Base-by-base conservation (phyloP, 2,329 filamentous ascomycete species). In the Trichoderma endophyticum region DNA sequence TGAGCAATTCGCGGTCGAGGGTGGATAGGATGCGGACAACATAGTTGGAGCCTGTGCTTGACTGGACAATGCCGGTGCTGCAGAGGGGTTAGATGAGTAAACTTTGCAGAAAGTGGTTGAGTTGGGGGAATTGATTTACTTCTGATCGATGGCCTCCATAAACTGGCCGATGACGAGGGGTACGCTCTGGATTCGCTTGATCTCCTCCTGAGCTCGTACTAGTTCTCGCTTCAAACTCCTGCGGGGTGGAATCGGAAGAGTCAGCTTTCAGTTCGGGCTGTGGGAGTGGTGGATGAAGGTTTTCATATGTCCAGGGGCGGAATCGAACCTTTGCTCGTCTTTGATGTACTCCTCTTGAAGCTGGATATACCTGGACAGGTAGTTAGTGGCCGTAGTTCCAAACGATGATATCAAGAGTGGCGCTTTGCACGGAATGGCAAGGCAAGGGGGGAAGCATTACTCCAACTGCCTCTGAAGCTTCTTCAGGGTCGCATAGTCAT, bases 321-420 rank as follows among this genome's bases (percentile, higher is more conserved):
- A 4, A 26, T 73, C 81, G 70, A 83, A 93, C 92, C 93, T 91
- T 86, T 99, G 96, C 87, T 99, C 96, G 90, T 99, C 96, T 86
- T 99, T 99, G 90, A 99, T 99, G 84, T 99, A 99, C 82, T 99
- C 96, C 84, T 99, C 96, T 85, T 99, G 96, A 78, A 99, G 88
- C 84, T 98, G 94, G 81, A 98, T 97, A 83, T 97, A 93, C 82
- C 92, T 94, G 15, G 18, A 32, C 4, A 32, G 77, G 75, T 71
- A 39, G 71, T 74, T 74, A 83, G 80, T 56, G 66, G 71, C 73
- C 75, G 57, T 76, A n/a, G 60, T 32, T 65, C 21, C 30, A 65
- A 51, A 14, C 28, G 48, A 26, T 51, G 65, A 26, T 28, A 26
- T 32, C 43, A 28, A 34, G 59, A n/a, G 48, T 8, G 26, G 21